Base-by-base conservation (phyloP, 306 rosid species). In the Ceratonia siliqua region DNA sequence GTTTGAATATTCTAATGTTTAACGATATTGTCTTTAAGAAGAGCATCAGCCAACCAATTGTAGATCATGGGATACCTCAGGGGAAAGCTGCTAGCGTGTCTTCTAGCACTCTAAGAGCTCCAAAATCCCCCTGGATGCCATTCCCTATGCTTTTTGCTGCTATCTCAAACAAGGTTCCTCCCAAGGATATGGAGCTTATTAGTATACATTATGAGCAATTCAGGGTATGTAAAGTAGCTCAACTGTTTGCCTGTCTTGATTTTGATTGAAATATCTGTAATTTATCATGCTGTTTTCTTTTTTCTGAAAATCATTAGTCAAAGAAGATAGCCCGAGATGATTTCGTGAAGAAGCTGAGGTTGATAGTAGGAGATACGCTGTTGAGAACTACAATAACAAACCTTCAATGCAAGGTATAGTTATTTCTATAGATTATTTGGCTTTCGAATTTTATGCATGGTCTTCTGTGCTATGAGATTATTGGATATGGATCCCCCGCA, bases 51-150 rank as follows among this genome's bases (percentile, higher is more conserved):
- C 83, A 78, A 73, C 56, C 81, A 20, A 52, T 39, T 46, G 50
- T 77, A 58, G 77, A 72, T 46, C 66, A 61, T 49, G 82, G 87
- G 70, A 61, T 63, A 61, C 56, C 79, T 75, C 78, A 65, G 54
- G 92, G 67, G 52, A 82, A 78, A 61, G 75, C 77, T 79, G 74
- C 82, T 22, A 54, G 82, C 41, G 22, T 72, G 48, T 82, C 81
- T 68, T 68, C 89, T 61, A 79, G 78, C 70, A 18, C 84, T 57
- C 70, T 59, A 24, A 90, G 70, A 76, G 76, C 79, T 72, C 94
- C 96, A 30, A 88, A 80, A 68, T 92, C 98, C 43, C 92, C 98
- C 13, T 92, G 94, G 94, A 90, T 92, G 96, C 89, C 98, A 81
- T 92, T 92, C 75, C 89, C 96, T 45, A 81, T 79, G 86, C 81